Evolutionary conservation across 805 yeast species (phyloP).

Genomic region (Wickerhamomyces kurtzmanii): DNA sequence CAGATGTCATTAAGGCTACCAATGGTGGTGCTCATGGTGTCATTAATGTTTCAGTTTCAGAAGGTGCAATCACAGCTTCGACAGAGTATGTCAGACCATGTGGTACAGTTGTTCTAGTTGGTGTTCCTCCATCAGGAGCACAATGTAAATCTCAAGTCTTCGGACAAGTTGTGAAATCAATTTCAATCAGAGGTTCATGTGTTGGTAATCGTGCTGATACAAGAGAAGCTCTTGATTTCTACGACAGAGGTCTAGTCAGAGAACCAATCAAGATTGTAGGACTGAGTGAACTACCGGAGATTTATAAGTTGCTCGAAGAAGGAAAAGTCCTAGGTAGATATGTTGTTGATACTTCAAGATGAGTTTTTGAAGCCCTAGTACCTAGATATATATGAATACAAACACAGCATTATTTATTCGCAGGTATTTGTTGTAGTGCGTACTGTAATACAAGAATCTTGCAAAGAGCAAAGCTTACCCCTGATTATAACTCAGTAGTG

Average conservation of each 20-base stretch:
- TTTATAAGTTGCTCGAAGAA: slow-evolving; percentile 44
- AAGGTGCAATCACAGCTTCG: slow-evolving; percentile 37
- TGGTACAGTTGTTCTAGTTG: slow-evolving; percentile 57
- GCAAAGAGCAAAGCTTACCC: too few relatives aligned
- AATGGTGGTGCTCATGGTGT: slow-evolving; percentile 65
- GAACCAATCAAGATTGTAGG: slow-evolving; percentile 54
- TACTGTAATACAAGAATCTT: too few relatives aligned
- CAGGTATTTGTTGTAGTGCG: too few relatives aligned
- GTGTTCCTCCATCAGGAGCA: slow-evolving; percentile 48
- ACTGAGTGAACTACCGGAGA: slow-evolving; percentile 39
- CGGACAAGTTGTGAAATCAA: slow-evolving; percentile 37
- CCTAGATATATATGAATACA: too few relatives aligned
- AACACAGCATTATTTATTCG: too few relatives aligned
- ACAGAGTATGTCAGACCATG: slow-evolving; percentile 43
- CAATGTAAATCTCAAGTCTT: slow-evolving; percentile 35
- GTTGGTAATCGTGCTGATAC: slow-evolving; percentile 87
- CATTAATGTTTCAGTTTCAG: slow-evolving; percentile 53
- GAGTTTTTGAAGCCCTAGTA: too few relatives aligned
- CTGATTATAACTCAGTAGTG: too few relatives aligned
- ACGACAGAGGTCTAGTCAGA: slow-evolving; percentile 50
- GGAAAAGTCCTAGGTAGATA: slow-evolving; percentile 63
- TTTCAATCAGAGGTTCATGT: slow-evolving; percentile 55
- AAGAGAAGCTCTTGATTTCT: slow-evolving; percentile 64
- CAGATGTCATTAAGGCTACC: slow-evolving; percentile 35
- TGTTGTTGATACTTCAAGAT: slow-evolving; percentile 69